Evolutionary conservation across 805 yeast genomes (phyloP).

Genomic region (Saitoella complicata): DNA sequence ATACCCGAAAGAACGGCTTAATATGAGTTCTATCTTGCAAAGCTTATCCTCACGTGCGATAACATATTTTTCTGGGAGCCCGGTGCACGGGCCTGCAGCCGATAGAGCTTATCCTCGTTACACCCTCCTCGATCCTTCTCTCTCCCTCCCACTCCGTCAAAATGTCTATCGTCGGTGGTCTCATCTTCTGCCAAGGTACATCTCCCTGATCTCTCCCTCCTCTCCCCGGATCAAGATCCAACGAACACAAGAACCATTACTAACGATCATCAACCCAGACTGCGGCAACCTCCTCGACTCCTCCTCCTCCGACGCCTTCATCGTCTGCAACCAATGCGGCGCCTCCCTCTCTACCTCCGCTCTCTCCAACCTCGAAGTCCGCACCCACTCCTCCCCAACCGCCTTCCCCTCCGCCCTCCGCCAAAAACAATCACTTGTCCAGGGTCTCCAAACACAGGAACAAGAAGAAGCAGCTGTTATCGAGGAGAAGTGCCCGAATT

Average conservation of each 20-base stretch:
- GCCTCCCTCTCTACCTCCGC: too few relatives aligned
- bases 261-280: conserved; percentile 27
- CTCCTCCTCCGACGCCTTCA: conserved; percentile 9
- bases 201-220: too few relatives aligned
- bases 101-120: neutral
- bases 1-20: too few relatives aligned
- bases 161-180: conserved; percentile 91
- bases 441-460: conserved; percentile 49
- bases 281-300: conserved; percentile 72
- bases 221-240: too few relatives aligned
- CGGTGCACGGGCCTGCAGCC: neutral
- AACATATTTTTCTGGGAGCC: neutral
- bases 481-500: conserved; percentile 95
- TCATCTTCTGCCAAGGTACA: conserved; percentile 54
- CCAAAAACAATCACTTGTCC: conserved; percentile 75
- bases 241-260: too few relatives aligned
- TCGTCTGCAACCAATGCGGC: too few relatives aligned
- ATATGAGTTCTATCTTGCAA: too few relatives aligned
- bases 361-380: conserved; percentile 52
- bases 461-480: conserved; percentile 92
- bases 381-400: conserved; percentile 74
- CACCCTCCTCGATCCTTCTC: neutral
- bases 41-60: too few relatives aligned
- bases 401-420: conserved; percentile 83
- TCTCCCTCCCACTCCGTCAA: too few relatives aligned